phyloP scores from a whole-genome alignment of 192 early-diverging fungal species.

The Thamnidium elegans region DNA sequence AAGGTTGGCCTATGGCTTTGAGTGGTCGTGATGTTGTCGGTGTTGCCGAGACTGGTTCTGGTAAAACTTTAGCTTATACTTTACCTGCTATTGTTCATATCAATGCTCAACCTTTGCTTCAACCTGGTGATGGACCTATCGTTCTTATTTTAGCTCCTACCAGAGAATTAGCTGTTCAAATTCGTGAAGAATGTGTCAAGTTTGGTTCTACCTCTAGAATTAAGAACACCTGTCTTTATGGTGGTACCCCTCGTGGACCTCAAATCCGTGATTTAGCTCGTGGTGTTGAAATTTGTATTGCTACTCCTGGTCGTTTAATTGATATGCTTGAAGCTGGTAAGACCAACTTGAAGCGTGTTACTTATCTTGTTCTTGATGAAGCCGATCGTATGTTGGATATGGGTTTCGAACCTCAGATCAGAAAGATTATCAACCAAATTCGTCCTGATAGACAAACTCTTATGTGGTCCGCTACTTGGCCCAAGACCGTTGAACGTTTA shows the following conservation, averaged over 20 bases:
- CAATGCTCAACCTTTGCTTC: slow-evolving; percentile 90
- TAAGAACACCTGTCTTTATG: slow-evolving; percentile 94
- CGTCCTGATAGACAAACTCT: slow-evolving; percentile 97
- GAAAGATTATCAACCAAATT: slow-evolving; percentile 96
- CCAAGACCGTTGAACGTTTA: slow-evolving; percentile 90
- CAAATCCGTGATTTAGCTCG: slow-evolving; percentile 83
- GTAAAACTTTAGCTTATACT: slow-evolving; percentile 95
- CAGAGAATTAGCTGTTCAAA: slow-evolving; percentile 95
- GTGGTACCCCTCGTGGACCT: slow-evolving; percentile 87
- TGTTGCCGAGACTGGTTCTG: slow-evolving; percentile 83
- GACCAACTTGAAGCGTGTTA: slow-evolving; percentile 92
- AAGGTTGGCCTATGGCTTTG: slow-evolving; percentile 99
- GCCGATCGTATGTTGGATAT: slow-evolving; percentile 99
- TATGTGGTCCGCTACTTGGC: slow-evolving; percentile 99
- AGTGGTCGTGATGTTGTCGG: slow-evolving; percentile 93
- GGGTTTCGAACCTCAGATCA: slow-evolving; percentile 98
- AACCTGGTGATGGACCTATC: slow-evolving; percentile 94
- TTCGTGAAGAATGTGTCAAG: slow-evolving; percentile 92
- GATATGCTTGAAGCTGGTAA: slow-evolving; percentile 90
- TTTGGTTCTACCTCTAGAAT: slow-evolving; percentile 87
- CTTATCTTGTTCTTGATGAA: slow-evolving; percentile 96
- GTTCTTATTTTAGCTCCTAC: slow-evolving; percentile 96
- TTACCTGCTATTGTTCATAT: slow-evolving; percentile 98
- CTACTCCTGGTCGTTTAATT: slow-evolving; percentile 96
- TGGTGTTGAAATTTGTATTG: slow-evolving; percentile 93